A percentile compares a stretch with the other conserved stretches of the same genome.
Evolutionary conservation across 2,329 filamentous ascomycete genomes (phyloP).

Genomic region (Eutypa lata): DNA sequence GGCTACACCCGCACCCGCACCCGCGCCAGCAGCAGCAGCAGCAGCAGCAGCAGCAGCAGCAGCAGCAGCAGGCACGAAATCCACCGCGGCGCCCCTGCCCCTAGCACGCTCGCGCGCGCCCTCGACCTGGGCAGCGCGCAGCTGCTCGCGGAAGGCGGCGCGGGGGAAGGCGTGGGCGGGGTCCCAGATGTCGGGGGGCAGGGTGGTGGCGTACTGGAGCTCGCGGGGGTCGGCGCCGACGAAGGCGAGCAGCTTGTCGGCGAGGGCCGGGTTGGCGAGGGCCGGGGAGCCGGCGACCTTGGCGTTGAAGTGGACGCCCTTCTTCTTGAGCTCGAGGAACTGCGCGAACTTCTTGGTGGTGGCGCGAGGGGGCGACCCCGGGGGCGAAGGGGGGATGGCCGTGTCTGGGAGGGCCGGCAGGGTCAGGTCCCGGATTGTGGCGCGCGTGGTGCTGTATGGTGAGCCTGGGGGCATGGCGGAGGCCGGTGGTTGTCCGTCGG

Average conservation of each 20-base stretch:
- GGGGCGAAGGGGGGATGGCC: slow-evolving; percentile 71
- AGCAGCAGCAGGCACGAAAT: slow-evolving; percentile 42
- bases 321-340: slow-evolving; percentile 74
- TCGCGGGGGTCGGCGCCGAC: slow-evolving; percentile 47
- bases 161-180: slow-evolving; percentile 53
- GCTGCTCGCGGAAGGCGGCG: slow-evolving; percentile 48
- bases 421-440: slow-evolving; percentile 67
- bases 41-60: slow-evolving; percentile 20
- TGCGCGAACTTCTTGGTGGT: slow-evolving; percentile 67
- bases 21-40: slow-evolving; percentile 27
- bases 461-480: slow-evolving; percentile 43
- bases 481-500: slow-evolving; percentile 15
- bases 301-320: slow-evolving; percentile 75
- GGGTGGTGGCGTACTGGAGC: slow-evolving; percentile 64
- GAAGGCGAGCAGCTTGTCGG: slow-evolving; percentile 70
- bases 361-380: slow-evolving; percentile 51
- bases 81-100: slow-evolving; percentile 40
- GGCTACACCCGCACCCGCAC: background rate
- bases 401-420: slow-evolving; percentile 70
- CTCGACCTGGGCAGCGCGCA: slow-evolving; percentile 48
- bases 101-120: slow-evolving; percentile 43
- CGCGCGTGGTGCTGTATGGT: slow-evolving; percentile 65
- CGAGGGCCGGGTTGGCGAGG: slow-evolving; percentile 68
- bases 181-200: slow-evolving; percentile 56
- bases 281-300: slow-evolving; percentile 65